These are phyloP conservation scores for Ustilago shanxiensis DNA, from an alignment of 1,284 basidiomycete genomes.

Conservation along the genomic window DNA sequence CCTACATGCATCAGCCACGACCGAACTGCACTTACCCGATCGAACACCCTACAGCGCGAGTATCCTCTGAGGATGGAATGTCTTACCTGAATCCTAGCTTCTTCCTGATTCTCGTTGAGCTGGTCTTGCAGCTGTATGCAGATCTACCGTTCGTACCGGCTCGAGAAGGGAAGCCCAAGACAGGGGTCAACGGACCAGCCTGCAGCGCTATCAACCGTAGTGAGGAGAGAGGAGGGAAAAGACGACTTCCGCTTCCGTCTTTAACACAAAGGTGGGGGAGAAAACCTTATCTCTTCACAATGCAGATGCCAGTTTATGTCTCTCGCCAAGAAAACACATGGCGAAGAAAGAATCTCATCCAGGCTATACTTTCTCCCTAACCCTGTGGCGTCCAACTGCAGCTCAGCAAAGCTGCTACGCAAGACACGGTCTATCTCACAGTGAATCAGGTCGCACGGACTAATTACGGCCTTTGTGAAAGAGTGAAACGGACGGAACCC, in stretches of 20 bases:
- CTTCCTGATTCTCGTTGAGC: background rate
- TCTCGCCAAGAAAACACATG: constrained; percentile 33
- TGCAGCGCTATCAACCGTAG: background rate
- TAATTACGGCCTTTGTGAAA: background rate
- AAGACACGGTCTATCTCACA: too few species aligned
- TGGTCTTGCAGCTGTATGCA: background rate
- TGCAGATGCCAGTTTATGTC: constrained; percentile 33
- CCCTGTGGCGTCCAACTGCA: background rate
- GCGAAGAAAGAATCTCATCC: background rate
- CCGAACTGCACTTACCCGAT: constrained; percentile 1
- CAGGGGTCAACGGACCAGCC: constrained; percentile 1
- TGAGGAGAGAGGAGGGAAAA: constrained; percentile 3
- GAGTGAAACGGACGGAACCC: constrained; percentile 2
- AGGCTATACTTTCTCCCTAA: background rate
- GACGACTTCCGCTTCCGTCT: constrained; percentile 5
- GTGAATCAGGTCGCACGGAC: background rate
- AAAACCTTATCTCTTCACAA: constrained; percentile 21
- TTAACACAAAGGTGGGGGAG: background rate
- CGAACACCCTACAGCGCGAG: background rate
- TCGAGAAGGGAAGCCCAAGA: background rate
- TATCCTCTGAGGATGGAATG: constrained; percentile 13
- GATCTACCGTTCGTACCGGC: too few species aligned
- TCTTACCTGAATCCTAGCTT: constrained; percentile 10
- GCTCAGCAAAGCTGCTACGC: too few species aligned
- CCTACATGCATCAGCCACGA: background rate